Evolutionary conservation across 345 rosid species (phyloP).

Genomic region (Syzygium aqueum): DNA sequence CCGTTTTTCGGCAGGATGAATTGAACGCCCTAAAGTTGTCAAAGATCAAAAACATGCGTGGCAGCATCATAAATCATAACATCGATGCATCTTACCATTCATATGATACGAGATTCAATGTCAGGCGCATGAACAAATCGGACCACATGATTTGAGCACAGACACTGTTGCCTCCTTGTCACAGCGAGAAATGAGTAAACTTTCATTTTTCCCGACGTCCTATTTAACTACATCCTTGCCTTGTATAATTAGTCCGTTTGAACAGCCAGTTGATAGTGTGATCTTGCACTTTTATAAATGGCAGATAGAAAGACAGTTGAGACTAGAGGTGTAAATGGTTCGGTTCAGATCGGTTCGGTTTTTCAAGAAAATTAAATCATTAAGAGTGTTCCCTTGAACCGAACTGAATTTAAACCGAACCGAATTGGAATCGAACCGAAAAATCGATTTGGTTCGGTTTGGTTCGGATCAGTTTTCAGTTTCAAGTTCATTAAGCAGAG

Average conservation of each 20-base stretch:
- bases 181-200: neutral
- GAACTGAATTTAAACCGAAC: no score
- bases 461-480: no score
- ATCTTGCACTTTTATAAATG: neutral
- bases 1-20: neutral
- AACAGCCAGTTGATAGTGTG: neutral
- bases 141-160: neutral
- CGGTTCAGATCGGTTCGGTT: no score
- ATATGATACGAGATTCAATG: neutral
- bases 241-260: neutral
- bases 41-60: neutral
- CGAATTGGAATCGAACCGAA: no score
- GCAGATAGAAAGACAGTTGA: neutral
- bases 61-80: neutral
- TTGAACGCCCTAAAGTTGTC: neutral
- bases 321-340: no score
- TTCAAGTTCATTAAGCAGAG: no score
- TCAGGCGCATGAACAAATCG: neutral
- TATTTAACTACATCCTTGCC: neutral
- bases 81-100: neutral
- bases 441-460: no score
- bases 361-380: no score
- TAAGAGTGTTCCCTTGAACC: no score
- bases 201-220: neutral
- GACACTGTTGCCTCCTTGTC: neutral